phyloP scores from a whole-genome alignment of 148 eudicot genomes.

The Rhododendron vialii region DNA sequence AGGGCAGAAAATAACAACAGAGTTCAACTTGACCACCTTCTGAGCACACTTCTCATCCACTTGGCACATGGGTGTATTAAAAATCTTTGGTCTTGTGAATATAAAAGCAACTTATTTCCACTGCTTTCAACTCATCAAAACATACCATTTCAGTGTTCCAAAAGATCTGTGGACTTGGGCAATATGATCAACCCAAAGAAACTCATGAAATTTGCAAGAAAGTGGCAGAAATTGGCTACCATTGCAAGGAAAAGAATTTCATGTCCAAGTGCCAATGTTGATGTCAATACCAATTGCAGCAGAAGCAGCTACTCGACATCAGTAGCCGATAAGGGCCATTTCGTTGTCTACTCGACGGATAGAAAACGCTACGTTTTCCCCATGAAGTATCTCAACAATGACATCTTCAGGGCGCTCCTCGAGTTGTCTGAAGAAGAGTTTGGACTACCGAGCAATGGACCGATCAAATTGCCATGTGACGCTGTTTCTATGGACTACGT shows the following conservation, averaged over 20 bases:
- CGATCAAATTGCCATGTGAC: constrained; percentile 37
- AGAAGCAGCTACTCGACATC: neutral
- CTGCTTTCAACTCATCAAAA: neutral
- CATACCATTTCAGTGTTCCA: neutral
- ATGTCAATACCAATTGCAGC: neutral
- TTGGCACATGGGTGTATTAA: neutral
- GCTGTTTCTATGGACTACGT: constrained; percentile 26
- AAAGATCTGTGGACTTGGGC: neutral
- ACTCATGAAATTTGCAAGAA: constrained; percentile 30
- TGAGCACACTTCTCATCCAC: neutral
- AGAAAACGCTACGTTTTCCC: constrained; percentile 24
- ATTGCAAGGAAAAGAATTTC: constrained; percentile 17
- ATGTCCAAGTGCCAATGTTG: neutral
- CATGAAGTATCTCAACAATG: constrained; percentile 18
- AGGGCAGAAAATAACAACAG: neutral
- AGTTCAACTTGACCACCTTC: neutral
- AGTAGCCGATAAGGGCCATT: constrained; percentile 24
- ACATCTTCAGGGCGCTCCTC: constrained; percentile 25
- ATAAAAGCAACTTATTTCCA: neutral
- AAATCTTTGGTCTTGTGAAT: neutral
- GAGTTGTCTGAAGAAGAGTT: constrained; percentile 43
- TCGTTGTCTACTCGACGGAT: constrained; percentile 26
- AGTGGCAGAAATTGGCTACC: constrained; percentile 27
- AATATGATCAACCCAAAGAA: constrained; percentile 20
- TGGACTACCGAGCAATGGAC: constrained; percentile 31